Percentiles rank a stretch among this genome's conserved stretches.
phyloP scores from a whole-genome alignment of 2,329 filamentous ascomycete genomes.

The Trichoderma harzianum region DNA sequence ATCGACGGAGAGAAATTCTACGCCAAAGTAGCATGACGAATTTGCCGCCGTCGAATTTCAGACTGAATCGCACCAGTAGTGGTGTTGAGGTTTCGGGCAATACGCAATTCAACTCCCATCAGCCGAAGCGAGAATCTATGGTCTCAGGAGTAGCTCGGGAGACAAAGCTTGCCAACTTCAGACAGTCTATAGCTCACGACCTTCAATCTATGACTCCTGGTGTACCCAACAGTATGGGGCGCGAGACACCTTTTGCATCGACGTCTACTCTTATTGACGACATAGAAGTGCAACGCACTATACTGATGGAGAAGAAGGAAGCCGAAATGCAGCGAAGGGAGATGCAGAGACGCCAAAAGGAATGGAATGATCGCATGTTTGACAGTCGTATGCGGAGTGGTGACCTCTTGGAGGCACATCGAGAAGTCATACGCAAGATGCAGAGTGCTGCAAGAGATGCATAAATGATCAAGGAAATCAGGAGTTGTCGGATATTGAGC shows the following conservation, averaged over 20 bases:
- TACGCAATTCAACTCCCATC: constrained; percentile 51
- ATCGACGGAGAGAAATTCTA: constrained; percentile 61
- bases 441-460: constrained; percentile 50
- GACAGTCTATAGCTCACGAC: constrained; percentile 62
- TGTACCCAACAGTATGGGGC: constrained; percentile 29
- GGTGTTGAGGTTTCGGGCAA: constrained; percentile 32
- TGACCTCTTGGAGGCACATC: constrained; percentile 71
- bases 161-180: constrained; percentile 63
- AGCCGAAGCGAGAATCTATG: constrained; percentile 47
- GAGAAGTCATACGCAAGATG: constrained; percentile 76
- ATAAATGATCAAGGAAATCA: not conserved
- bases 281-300: constrained; percentile 53
- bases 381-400: constrained; percentile 74
- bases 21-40: constrained; percentile 47
- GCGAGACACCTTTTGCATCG: constrained; percentile 39
- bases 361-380: constrained; percentile 59
- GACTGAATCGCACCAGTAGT: constrained; percentile 23
- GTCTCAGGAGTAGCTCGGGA: constrained; percentile 48
- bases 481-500: not conserved
- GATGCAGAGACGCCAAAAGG: constrained; percentile 54
- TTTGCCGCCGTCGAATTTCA: constrained; percentile 28
- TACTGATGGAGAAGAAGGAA: constrained; percentile 60
- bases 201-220: constrained; percentile 44
- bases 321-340: constrained; percentile 59
- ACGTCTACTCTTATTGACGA: constrained; percentile 32